Evolutionary conservation across 2,329 filamentous ascomycete genomes (phyloP), one percentile per base, ranked within the genome.

Genomic region (Zymoseptoria crescenta): DNA sequence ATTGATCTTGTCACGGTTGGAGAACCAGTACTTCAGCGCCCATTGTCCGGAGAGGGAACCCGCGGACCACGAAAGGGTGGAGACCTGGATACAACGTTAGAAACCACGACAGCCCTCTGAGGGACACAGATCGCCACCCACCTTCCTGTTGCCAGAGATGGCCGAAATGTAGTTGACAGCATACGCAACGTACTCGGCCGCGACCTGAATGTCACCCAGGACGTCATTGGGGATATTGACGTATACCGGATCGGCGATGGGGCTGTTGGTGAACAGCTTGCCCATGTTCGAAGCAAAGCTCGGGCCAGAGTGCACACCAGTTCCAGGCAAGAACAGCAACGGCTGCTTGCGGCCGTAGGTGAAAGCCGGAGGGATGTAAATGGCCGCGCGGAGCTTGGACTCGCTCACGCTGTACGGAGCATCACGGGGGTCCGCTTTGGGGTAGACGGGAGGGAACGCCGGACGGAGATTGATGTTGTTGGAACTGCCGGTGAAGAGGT

Each of bases 21-120:
- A 80, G 0, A 80, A 80, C 79, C 79, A 83, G 72, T 82, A 83
- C 62, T 82, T 83, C 59, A 82, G 70, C 0, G 77, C 80, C 82
- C 81, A 84, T 67, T 84, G 82, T 0, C 75, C 73, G 59, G 80
- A 73, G 1, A 84, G 67, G 45, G 76, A 77, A 21, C 81, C 81
- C 66, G 83, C 80, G 0, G 79, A 82, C 80, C 79, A 84, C 10
- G 75, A 75, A 24, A 84, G 70, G n/a, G 81, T 72, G 29, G 72
- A 71, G n/a, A 80, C 57, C 62, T 64, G 48, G 48, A 20, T 13
- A 16, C 13, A 24, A 7, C 13, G 10, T 45, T 45, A 45, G 35
- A 5, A 45, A 16, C 16, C 16, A 45, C 35, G 7, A n/a, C 35
- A 6, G 2, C 2, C 13, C n/a, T 6, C 35, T 5, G 35, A 16